Evolutionary conservation across 2,329 filamentous ascomycete species (phyloP).

Genomic region (Fusarium equiseti): DNA sequence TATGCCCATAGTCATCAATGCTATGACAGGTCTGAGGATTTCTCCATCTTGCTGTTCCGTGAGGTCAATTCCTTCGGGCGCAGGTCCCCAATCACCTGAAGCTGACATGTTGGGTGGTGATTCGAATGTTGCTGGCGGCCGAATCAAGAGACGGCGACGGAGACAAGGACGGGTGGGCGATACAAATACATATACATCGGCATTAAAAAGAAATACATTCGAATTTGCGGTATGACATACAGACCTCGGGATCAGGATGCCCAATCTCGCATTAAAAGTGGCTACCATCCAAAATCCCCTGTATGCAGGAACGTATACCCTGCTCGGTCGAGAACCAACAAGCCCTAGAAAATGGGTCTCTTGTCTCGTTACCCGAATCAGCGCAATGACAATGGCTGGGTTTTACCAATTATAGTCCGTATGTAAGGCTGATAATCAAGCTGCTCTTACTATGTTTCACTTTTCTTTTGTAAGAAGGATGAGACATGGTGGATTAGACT

Average conservation of each 20-base stretch:
- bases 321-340: neutral
- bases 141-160: no score
- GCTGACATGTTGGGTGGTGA: neutral
- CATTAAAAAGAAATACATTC: no score
- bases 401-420: neutral
- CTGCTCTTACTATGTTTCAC: neutral
- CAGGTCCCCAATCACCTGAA: slow-evolving; percentile 8
- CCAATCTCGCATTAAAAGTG: neutral
- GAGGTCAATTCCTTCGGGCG: slow-evolving; percentile 1
- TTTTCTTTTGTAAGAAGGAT: neutral
- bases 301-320: neutral
- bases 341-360: no score
- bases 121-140: no score
- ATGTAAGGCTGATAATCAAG: neutral
- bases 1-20: slow-evolving; percentile 2
- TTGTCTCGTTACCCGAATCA: neutral
- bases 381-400: neutral
- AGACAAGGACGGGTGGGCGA: neutral
- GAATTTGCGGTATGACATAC: neutral
- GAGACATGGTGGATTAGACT: neutral
- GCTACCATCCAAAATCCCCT: neutral
- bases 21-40: slow-evolving; percentile 2
- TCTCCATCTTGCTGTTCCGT: neutral
- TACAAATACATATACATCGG: neutral
- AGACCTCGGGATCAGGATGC: neutral